Base-by-base conservation (phyloP, 139 green algal species). In the Chlamydomonas sp. region DNA sequence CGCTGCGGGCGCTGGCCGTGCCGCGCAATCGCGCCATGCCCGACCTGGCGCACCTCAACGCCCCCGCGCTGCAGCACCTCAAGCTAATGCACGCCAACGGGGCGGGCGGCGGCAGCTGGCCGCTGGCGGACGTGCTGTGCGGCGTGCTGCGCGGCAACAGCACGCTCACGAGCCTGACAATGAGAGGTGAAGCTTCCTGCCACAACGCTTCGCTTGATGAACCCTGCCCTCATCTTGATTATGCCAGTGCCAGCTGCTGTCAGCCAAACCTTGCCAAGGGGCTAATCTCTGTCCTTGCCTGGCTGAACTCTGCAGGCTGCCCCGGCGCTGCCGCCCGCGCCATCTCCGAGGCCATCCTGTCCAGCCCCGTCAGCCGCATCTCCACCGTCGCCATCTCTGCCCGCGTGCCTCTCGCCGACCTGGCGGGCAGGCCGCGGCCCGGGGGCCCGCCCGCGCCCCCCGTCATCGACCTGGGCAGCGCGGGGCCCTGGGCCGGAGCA, bases 141-240 rank as follows among this genome's bases (percentile, higher is more conserved):
- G 60, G 61, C 1, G 73, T 92, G 66, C 58, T 92, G 18, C 4
- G 31, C 1, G 80, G 85, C 62, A 92, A 92, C 89, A 89, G 49
- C 57, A 84, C 63, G 0, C 77, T 92, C 12, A 92, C 89, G 66
- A 71, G 85, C 2, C 89, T 92, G 5, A 90, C 80, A 14, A 64
- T 92, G 12, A 74, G 64, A 81, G 89, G 89, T 89, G 58, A 14
- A 62, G 73, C 31, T 49, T 49, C 31, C 31, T 49, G 31, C 31
- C 31, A 0, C 31, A 49, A 49, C 31, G 31, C 31, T 49, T 49
- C 31, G 31, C 31, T 49, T 49, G 31, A 49, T 49, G 31, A 49
- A 49, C 31, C 31, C 31, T 49, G 31, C 31, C 31, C 31, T 76
- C 69, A 12, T 76, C 14, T 76, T 5, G 15, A 8, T 12, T 76